Conservation (phyloP, 2,329 filamentous ascomycete genomes). For the Colletotrichum nymphaeae region DNA sequence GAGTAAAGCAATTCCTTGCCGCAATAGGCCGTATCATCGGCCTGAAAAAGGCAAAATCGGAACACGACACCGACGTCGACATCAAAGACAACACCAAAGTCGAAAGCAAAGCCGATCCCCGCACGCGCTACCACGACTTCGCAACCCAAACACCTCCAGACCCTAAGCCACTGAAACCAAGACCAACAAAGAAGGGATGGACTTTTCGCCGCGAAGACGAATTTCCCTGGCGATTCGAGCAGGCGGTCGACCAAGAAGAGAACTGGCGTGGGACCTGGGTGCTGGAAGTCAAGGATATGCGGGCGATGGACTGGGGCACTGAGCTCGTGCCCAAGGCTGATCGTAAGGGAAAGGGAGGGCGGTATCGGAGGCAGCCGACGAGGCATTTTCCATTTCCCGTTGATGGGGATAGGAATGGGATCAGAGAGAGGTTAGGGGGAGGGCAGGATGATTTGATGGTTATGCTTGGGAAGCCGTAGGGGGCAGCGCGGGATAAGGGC, state of each 20-base stretch:
- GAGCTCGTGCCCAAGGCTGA: slow-evolving; percentile 24
- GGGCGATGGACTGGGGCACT: slow-evolving; percentile 36
- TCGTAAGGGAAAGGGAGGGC: not conserved
- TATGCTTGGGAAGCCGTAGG: slow-evolving; percentile 32
- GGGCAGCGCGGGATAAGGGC: not conserved
- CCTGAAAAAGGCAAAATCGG: not conserved
- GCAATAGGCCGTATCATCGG: not conserved
- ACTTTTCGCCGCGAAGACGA: slow-evolving; percentile 14
- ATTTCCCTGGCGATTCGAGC: slow-evolving; percentile 35
- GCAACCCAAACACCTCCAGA: not conserved
- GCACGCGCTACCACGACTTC: not conserved
- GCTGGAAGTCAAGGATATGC: slow-evolving; percentile 38
- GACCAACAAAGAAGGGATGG: slow-evolving; percentile 10
- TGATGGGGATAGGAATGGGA: not conserved
- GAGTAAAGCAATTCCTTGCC: not conserved
- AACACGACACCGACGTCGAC: not conserved
- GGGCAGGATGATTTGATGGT: slow-evolving; percentile 39
- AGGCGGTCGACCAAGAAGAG: slow-evolving; percentile 36
- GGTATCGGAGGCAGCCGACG: slow-evolving; percentile 35
- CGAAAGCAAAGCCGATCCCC: slow-evolving; percentile 1
- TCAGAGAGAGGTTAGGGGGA: slow-evolving; percentile 23
- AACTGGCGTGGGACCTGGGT: slow-evolving; percentile 40
- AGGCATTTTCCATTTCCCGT: slow-evolving; percentile 35
- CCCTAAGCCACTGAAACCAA: not conserved
- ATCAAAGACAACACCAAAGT: not conserved